Percentiles rank a stretch among this genome's conserved stretches.
Evolutionary conservation across 768 basidiomycete species (phyloP).

Genomic region (Tylopilus felleus): DNA sequence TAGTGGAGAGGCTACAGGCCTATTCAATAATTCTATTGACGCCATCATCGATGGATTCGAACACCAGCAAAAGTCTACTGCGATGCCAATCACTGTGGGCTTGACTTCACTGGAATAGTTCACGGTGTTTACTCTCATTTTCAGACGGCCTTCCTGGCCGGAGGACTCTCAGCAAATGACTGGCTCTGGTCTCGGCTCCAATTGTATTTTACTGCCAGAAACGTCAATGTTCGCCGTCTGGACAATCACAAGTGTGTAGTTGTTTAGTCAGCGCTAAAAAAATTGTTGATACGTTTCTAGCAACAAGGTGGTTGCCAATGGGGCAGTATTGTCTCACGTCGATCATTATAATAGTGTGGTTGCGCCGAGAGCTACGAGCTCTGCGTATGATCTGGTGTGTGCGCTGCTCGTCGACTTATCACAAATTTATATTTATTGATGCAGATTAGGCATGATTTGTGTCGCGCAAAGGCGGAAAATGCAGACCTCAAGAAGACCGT

Average conservation of each 20-base stretch:
- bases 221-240: not conserved
- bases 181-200: constrained; percentile 12
- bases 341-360: not conserved
- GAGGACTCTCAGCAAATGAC: constrained; percentile 7
- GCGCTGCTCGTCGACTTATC: not conserved
- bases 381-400: not conserved
- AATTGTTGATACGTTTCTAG: not conserved
- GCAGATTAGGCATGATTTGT: not conserved
- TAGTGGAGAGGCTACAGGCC: constrained; percentile 7
- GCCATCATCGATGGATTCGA: not conserved
- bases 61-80: not conserved
- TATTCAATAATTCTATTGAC: constrained; percentile 5
- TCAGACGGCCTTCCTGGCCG: constrained; percentile 15
- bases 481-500: not conserved
- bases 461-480: not conserved
- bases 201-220: constrained; percentile 4
- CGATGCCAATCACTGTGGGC: not conserved
- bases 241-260: not conserved
- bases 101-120: not conserved
- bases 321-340: not conserved
- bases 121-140: not conserved
- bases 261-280: not conserved
- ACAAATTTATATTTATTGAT: not conserved
- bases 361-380: not conserved
- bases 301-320: not conserved